Conservation (phyloP, 352 stramenopile species). For the Vaucheria bursata region DNA sequence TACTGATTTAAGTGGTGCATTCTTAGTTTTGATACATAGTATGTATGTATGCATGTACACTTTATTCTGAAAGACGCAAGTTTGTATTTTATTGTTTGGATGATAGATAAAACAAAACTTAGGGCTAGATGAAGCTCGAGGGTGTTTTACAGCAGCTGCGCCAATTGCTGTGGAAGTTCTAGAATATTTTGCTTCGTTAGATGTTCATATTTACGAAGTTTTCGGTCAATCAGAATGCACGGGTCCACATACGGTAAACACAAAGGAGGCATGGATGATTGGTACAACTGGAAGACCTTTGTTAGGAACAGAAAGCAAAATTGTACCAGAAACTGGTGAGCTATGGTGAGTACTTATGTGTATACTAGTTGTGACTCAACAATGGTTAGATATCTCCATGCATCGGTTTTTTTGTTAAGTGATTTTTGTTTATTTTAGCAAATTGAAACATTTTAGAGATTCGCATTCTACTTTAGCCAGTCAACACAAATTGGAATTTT, state of each 20-base stretch:
- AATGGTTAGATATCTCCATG: no score
- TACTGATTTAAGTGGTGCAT: no score
- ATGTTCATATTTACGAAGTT: slow-evolving; percentile 84
- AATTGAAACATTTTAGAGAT: no score
- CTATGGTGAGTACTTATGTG: slow-evolving; percentile 24
- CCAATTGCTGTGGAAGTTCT: slow-evolving; percentile 77
- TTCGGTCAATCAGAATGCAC: slow-evolving; percentile 79
- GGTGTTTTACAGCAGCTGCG: slow-evolving; percentile 73
- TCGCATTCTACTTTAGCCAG: no score
- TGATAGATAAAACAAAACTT: slow-evolving; percentile 50
- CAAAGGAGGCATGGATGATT: slow-evolving; percentile 66
- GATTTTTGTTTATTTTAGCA: no score
- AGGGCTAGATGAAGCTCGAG: slow-evolving; percentile 73
- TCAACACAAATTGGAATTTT: no score
- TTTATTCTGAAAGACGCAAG: no score
- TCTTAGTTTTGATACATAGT: no score
- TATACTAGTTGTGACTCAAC: no score
- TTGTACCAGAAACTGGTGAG: slow-evolving; percentile 42
- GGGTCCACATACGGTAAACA: slow-evolving; percentile 61
- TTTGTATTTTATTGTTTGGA: no score
- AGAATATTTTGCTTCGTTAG: slow-evolving; percentile 84
- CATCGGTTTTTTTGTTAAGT: no score
- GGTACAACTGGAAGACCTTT: slow-evolving; percentile 67
- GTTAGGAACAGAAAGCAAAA: slow-evolving; percentile 54
- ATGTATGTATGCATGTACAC: no score